Conservation (phyloP, 192 early-diverging fungal species). For the Coemansia sp. region DNA sequence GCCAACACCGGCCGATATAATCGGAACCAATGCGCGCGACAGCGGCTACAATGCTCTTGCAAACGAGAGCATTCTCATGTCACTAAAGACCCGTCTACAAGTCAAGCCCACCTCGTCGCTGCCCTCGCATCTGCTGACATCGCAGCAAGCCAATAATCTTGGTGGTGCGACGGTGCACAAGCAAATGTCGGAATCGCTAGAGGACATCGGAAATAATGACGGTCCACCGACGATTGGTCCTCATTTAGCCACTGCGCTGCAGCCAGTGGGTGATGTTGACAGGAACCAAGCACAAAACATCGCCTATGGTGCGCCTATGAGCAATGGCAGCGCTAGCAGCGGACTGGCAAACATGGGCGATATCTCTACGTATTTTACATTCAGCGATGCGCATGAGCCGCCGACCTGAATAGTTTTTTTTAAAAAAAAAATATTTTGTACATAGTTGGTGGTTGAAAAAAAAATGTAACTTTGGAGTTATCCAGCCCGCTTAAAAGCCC, state of each 20-base stretch:
- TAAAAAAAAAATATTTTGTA: not conserved
- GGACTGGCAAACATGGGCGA: conserved; percentile 10
- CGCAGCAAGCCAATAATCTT: conserved; percentile 1
- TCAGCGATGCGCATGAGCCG: conserved; percentile 31
- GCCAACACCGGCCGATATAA: conserved; percentile 5
- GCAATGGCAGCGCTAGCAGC: conserved; percentile 3
- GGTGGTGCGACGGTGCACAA: conserved; percentile 6
- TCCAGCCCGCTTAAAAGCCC: not conserved
- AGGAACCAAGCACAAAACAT: not conserved
- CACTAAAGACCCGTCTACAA: conserved; percentile 25
- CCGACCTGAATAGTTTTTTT: not conserved
- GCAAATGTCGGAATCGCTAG: conserved; percentile 23
- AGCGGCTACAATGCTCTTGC: not conserved
- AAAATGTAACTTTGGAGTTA: not conserved
- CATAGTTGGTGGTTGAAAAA: not conserved
- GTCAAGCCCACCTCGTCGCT: conserved; percentile 42
- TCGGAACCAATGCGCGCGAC: not conserved
- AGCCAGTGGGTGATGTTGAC: not conserved
- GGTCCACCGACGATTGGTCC: not conserved
- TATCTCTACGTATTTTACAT: conserved; percentile 45
- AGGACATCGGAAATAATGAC: conserved; percentile 3
- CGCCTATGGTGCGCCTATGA: not conserved
- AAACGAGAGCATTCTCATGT: conserved; percentile 2
- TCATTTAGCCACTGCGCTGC: not conserved
- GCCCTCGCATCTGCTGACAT: conserved; percentile 31